phyloP scores from a whole-genome alignment of 2,329 filamentous ascomycete genomes.

The Aspergillus quadrilineatus region DNA sequence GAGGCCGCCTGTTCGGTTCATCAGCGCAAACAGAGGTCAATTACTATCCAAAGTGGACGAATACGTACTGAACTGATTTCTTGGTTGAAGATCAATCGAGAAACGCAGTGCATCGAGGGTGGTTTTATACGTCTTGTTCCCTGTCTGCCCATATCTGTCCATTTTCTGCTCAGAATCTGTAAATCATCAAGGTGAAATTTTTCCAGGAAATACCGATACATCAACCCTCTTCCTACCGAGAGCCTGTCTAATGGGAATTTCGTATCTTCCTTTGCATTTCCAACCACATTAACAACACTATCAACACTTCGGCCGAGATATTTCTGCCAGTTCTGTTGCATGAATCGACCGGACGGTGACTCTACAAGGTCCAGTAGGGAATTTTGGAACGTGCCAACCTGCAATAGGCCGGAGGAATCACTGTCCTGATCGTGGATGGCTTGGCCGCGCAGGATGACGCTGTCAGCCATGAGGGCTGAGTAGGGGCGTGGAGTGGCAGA shows the following conservation, averaged over 20 bases:
- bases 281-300: constrained; percentile 19
- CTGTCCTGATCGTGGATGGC: constrained; percentile 15
- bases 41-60: not conserved
- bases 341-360: constrained; percentile 4
- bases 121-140: constrained; percentile 12
- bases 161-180: no score
- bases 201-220: constrained; percentile 15
- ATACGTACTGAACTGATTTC: constrained; percentile 18
- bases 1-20: constrained; percentile 10
- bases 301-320: constrained; percentile 22
- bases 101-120: constrained; percentile 19
- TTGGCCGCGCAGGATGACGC: constrained; percentile 26
- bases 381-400: constrained; percentile 26
- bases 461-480: constrained; percentile 30
- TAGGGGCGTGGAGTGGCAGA: constrained; percentile 18
- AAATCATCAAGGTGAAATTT: not conserved
- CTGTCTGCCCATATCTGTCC: constrained; percentile 16
- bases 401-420: constrained; percentile 18
- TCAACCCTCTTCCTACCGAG: constrained; percentile 21
- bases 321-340: constrained; percentile 20
- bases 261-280: constrained; percentile 22
- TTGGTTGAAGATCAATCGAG: constrained; percentile 22
- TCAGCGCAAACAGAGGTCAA: not conserved
- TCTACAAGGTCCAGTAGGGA: constrained; percentile 22
- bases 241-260: constrained; percentile 23